phyloP scores from a whole-genome alignment of 345 rosid species.

The Pseudoturritis turrita region DNA sequence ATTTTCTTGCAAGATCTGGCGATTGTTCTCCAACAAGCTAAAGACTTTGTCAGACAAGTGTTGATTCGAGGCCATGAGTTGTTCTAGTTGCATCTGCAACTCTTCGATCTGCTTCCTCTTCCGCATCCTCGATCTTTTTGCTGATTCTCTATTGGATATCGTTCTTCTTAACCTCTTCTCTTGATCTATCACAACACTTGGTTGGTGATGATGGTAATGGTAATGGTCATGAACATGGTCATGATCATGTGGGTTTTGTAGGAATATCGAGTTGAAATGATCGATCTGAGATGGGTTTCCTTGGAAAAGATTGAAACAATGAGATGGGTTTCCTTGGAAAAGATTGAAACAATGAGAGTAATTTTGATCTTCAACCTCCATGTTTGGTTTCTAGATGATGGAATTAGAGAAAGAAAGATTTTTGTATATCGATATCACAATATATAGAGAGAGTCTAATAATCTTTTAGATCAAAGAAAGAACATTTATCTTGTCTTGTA shows the following conservation, averaged over 20 bases:
- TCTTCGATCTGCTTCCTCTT: conserved; percentile 61
- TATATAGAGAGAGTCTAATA: too few relatives aligned
- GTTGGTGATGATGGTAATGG: conserved; percentile 10
- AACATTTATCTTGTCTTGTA: neutral
- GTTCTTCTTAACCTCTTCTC: conserved; percentile 56
- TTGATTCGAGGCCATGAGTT: conserved; percentile 43
- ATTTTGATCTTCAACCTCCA: neutral
- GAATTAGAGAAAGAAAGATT: neutral
- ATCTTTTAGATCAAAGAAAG: neutral
- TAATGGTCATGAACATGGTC: conserved; percentile 23
- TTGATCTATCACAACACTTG: conserved; percentile 12
- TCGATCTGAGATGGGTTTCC: conserved; percentile 20
- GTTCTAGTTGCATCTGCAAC: conserved; percentile 50
- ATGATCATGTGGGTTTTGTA: neutral
- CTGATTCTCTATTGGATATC: conserved; percentile 62
- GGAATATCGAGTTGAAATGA: conserved; percentile 16
- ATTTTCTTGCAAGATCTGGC: conserved; percentile 57
- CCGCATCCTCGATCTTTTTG: conserved; percentile 54
- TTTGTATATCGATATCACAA: neutral
- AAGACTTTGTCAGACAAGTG: conserved; percentile 54
- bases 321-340: conserved; percentile 3
- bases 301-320: neutral
- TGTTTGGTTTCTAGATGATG: neutral
- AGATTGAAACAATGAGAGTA: neutral
- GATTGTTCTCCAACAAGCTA: conserved; percentile 44